Percentiles rank a stretch among this genome's conserved stretches.
These are phyloP conservation scores for Spiromastix sp. DNA, from an alignment of 2,329 filamentous ascomycete species.

Conservation along the genomic window DNA sequence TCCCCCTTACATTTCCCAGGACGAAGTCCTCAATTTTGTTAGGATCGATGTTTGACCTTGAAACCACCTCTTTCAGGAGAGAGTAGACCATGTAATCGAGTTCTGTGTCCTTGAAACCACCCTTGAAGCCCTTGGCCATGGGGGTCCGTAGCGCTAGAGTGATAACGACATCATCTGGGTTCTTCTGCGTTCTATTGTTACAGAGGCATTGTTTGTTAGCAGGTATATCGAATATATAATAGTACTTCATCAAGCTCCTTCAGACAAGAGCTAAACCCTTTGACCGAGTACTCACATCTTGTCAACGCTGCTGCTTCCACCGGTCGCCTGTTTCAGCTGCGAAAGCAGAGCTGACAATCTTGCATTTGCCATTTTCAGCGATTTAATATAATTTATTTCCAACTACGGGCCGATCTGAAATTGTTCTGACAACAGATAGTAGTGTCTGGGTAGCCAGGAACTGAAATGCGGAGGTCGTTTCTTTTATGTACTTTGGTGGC, in stretches of 20 bases:
- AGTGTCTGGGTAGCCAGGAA: too few species aligned
- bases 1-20: conserved; percentile 67
- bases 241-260: too few species aligned
- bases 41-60: conserved; percentile 68
- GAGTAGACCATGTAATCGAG: conserved; percentile 81
- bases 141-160: conserved; percentile 86
- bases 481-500: too few species aligned
- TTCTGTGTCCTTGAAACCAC: conserved; percentile 86
- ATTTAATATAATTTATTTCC: too few species aligned
- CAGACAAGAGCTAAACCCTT: too few species aligned
- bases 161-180: conserved; percentile 92
- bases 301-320: conserved; percentile 10
- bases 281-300: conserved; percentile 12
- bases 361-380: conserved; percentile 12
- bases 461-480: too few species aligned
- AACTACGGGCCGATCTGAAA: too few species aligned
- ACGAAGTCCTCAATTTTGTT: conserved; percentile 79
- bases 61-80: conserved; percentile 63
- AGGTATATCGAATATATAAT: not conserved
- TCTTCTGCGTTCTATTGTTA: conserved; percentile 72
- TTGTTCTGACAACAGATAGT: too few species aligned
- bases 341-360: conserved; percentile 12
- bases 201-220: too few species aligned
- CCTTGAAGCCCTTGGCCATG: conserved; percentile 78
- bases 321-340: conserved; percentile 13